Evolutionary conservation across 2,329 filamentous ascomycete genomes (phyloP).

Genomic region (Rhytidhysteron rufulum): DNA sequence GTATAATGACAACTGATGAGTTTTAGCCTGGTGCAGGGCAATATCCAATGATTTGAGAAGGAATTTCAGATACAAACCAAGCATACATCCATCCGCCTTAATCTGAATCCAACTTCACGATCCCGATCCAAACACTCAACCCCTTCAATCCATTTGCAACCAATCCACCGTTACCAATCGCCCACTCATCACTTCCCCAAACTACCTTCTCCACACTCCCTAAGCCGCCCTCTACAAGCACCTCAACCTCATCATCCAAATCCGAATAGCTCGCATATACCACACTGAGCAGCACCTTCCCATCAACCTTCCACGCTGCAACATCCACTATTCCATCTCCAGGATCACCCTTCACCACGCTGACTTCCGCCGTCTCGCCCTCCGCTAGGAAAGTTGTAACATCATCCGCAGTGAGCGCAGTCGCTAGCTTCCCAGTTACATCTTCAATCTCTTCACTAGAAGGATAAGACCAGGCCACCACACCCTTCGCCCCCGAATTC

Average conservation of each 20-base stretch:
- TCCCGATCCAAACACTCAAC: slow-evolving; percentile 10
- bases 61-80: no score
- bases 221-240: slow-evolving; percentile 11
- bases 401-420: slow-evolving; percentile 30
- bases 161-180: slow-evolving; percentile 4
- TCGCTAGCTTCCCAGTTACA: slow-evolving; percentile 38
- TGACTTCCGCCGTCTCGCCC: slow-evolving; percentile 19
- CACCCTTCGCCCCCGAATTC: slow-evolving; percentile 49
- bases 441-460: slow-evolving; percentile 30
- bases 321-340: slow-evolving; percentile 34
- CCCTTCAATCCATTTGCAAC: slow-evolving; percentile 6
- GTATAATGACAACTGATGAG: no score
- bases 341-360: slow-evolving; percentile 9
- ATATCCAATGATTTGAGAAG: no score
- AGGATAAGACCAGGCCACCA: slow-evolving; percentile 50
- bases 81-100: not conserved
- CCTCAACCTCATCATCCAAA: slow-evolving; percentile 7
- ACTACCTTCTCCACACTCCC: slow-evolving; percentile 4
- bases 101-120: slow-evolving; percentile 2
- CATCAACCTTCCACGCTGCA: slow-evolving; percentile 37
- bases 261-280: slow-evolving; percentile 32
- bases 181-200: slow-evolving; percentile 14
- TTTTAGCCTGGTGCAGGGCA: no score
- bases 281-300: slow-evolving; percentile 37
- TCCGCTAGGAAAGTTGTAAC: slow-evolving; percentile 39